phyloP scores from a whole-genome alignment of 164 flowering plant species.

The Piper betle region DNA sequence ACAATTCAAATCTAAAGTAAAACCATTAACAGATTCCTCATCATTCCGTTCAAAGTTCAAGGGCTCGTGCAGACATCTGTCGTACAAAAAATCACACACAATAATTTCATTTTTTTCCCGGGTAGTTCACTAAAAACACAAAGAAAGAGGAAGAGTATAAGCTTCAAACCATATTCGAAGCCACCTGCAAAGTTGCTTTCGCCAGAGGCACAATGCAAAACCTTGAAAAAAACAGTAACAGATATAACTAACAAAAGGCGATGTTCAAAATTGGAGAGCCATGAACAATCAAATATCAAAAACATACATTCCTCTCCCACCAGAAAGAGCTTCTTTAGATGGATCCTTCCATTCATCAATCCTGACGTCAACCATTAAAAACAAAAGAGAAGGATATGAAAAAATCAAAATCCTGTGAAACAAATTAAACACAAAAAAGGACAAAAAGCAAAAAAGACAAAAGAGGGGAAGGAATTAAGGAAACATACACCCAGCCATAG shows the following conservation, averaged over 20 bases:
- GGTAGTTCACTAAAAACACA: neutral
- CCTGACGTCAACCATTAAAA: conserved; percentile 12
- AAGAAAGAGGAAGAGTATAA: neutral
- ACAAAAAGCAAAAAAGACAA: neutral
- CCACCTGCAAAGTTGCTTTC: conserved; percentile 17
- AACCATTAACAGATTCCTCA: no score
- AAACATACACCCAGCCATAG: conserved; percentile 44
- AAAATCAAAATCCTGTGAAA: neutral
- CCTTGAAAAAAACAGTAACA: conserved; percentile 10
- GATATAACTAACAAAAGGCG: neutral
- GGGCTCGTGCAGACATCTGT: no score
- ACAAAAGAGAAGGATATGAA: neutral
- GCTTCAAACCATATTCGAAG: conserved; percentile 24
- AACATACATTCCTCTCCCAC: conserved; percentile 51
- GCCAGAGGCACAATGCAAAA: conserved; percentile 44
- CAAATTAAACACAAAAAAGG: neutral
- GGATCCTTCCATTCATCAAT: conserved; percentile 57
- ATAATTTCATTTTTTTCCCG: neutral
- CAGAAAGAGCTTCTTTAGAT: conserved; percentile 47
- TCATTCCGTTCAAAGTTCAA: no score
- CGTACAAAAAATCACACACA: neutral
- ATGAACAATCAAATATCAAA: neutral
- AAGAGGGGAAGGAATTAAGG: conserved; percentile 5
- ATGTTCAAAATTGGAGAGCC: neutral
- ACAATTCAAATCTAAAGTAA: no score